phyloP scores from a whole-genome alignment of 768 basidiomycete species.

The Jaapia argillacea region DNA sequence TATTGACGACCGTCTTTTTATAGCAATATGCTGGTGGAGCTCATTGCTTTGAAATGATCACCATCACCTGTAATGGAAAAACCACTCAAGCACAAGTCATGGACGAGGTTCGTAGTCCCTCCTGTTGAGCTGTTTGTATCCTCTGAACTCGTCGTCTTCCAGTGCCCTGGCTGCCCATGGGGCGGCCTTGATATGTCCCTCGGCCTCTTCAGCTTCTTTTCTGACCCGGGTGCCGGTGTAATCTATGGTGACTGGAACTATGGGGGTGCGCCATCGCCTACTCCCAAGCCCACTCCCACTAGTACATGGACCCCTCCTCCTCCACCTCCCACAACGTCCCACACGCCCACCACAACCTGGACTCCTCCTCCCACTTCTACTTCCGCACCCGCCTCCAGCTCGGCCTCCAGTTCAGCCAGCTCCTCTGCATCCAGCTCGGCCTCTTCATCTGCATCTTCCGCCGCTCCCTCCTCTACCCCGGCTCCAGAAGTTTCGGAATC shows the following conservation, averaged over 20 bases:
- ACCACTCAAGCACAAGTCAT: slow-evolving; percentile 44
- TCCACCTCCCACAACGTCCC: slow-evolving; percentile 3
- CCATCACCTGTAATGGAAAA: slow-evolving; percentile 51
- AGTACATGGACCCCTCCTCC: not conserved
- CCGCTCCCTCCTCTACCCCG: slow-evolving; percentile 4
- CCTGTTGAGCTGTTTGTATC: not conserved
- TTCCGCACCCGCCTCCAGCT: slow-evolving; percentile 5
- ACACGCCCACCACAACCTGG: slow-evolving; percentile 2
- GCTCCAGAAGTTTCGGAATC: slow-evolving; percentile 7
- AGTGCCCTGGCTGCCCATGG: slow-evolving; percentile 56
- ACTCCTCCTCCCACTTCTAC: slow-evolving; percentile 2
- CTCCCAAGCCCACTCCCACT: slow-evolving; percentile 3
- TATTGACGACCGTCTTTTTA: too few relatives aligned
- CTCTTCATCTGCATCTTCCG: slow-evolving; percentile 2
- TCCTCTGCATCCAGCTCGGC: slow-evolving; percentile 4
- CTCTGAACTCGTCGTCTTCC: slow-evolving; percentile 5
- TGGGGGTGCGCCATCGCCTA: slow-evolving; percentile 12
- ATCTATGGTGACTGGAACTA: slow-evolving; percentile 42
- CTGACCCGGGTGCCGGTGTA: slow-evolving; percentile 29
- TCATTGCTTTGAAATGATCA: slow-evolving; percentile 52
- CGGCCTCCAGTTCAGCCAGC: slow-evolving; percentile 6
- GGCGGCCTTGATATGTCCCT: slow-evolving; percentile 54
- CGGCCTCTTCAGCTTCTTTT: slow-evolving; percentile 48
- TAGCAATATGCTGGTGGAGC: slow-evolving; percentile 47
- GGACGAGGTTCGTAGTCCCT: slow-evolving; percentile 44